Evolutionary conservation across 768 basidiomycete genomes (phyloP), one percentile per base, ranked within the genome.

Genomic region (Ramaria sp.): DNA sequence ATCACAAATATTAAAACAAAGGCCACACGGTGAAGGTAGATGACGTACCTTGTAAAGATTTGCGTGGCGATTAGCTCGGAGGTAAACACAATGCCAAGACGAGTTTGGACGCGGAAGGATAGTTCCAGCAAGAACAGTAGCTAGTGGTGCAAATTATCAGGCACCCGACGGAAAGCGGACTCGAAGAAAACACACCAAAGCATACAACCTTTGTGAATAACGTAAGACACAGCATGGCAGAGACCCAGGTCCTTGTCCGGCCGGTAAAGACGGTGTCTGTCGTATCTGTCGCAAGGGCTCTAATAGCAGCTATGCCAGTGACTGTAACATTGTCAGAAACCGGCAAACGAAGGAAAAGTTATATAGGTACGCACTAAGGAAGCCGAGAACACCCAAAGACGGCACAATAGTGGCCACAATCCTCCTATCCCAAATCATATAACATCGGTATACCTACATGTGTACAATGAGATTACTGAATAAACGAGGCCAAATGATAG

Each of bases 41-140:
- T n/a, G n/a, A n/a, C n/a, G 30, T 51, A 55, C 53, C 53, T 55
- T 55, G 36, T 55, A 55, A n/a, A 20, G 13, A 13, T 36, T 18
- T 9, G 34, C n/a, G n/a, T 32, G 15, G 3, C 20, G 45, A 24
- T 34, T 30, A 37, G 10, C 34, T 32, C 32, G 22, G 22, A 36
- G 24, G 9, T 36, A 45, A 27, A 30, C 27, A 1, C 43, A 30
- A 13, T 48, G 53, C 53, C 53, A 55, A 9, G 44, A 20, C 6
- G 43, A 44, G 20, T 7, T 34, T 28, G 42, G 28, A 4, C 53
- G 53, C 7, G 42, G 28, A 20, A 32, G n/a, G 13, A 44, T 34
- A 13, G 53, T 28, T 30, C 24, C 53, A 45, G 32, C 10, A 55
- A 55, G 18, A 16, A 55, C 28, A 22, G 32, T 43, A 25, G 24